Evolutionary conservation across 2,329 filamentous ascomycete species (phyloP).

Genomic region (Fonsecaea nubica): DNA sequence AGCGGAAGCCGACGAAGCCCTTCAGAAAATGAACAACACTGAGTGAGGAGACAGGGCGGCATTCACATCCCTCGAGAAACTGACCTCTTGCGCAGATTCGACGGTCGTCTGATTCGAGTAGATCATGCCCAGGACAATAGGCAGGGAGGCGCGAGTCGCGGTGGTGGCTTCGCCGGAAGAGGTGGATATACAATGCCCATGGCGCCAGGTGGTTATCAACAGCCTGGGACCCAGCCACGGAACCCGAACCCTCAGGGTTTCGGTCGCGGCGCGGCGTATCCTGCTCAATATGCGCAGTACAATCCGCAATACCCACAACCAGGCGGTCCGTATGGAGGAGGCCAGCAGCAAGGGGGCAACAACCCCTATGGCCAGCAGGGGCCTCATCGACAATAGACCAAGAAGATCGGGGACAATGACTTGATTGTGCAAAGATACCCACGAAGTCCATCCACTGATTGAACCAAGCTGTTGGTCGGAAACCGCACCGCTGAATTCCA

Average conservation of each 20-base stretch:
- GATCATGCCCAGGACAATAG: constrained; percentile 90
- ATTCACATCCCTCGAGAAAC: constrained; percentile 21
- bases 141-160: constrained; percentile 61
- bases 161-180: constrained; percentile 52
- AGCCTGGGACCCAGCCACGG: constrained; percentile 41
- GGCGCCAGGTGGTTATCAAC: constrained; percentile 45
- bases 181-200: constrained; percentile 53
- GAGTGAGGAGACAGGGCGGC: constrained; percentile 68
- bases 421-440: constrained; percentile 25
- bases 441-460: constrained; percentile 8
- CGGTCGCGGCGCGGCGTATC: constrained; percentile 41
- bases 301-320: constrained; percentile 34
- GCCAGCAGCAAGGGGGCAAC: constrained; percentile 30
- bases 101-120: constrained; percentile 91
- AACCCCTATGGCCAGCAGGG: constrained; percentile 33
- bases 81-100: constrained; percentile 68
- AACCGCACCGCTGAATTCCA: neutral
- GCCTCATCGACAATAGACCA: constrained; percentile 30
- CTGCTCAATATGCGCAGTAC: constrained; percentile 33
- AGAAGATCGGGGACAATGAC: constrained; percentile 7
- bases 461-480: neutral
- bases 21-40: constrained; percentile 54
- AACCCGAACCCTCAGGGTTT: constrained; percentile 33
- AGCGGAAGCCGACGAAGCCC: constrained; percentile 51
- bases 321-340: constrained; percentile 37